phyloP scores from a whole-genome alignment of 257 asterid species.

The Fraxinus anomala region DNA sequence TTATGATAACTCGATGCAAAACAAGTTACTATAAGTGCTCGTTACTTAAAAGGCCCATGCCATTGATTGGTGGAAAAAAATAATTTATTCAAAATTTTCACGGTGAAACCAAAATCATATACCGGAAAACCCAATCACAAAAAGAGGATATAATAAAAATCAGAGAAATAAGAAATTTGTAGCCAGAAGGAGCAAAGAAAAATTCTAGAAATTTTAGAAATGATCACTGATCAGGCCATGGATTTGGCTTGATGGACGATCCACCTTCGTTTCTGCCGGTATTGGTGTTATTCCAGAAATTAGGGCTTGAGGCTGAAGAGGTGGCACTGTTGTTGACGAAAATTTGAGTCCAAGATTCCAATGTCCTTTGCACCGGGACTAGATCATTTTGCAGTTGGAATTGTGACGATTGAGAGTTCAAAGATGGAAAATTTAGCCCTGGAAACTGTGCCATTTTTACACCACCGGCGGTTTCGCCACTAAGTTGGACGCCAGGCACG shows the following conservation, averaged over 20 bases:
- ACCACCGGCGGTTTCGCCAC: neutral
- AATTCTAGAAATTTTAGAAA: neutral
- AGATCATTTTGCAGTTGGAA: constrained; percentile 10
- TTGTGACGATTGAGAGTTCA: constrained; percentile 22
- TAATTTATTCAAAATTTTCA: neutral
- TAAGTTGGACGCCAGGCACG: neutral
- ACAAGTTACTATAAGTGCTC: too few species aligned
- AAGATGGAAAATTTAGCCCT: constrained; percentile 11
- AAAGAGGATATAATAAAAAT: neutral
- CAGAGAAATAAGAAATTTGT: neutral
- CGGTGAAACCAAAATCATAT: neutral
- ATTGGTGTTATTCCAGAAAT: constrained; percentile 24
- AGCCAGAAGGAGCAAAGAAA: neutral
- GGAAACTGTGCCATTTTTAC: neutral
- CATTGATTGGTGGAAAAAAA: neutral
- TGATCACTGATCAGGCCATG: constrained; percentile 27
- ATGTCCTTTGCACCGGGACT: constrained; percentile 21
- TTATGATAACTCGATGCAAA: neutral
- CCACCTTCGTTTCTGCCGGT: neutral
- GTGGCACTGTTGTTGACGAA: constrained; percentile 15
- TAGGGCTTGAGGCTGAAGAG: constrained; percentile 5
- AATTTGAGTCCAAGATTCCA: constrained; percentile 34
- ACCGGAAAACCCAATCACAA: neutral
- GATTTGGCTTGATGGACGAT: constrained; percentile 28
- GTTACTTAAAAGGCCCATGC: neutral